Conservation (phyloP, 106 monocot species). For the Allium fistulosum region DNA sequence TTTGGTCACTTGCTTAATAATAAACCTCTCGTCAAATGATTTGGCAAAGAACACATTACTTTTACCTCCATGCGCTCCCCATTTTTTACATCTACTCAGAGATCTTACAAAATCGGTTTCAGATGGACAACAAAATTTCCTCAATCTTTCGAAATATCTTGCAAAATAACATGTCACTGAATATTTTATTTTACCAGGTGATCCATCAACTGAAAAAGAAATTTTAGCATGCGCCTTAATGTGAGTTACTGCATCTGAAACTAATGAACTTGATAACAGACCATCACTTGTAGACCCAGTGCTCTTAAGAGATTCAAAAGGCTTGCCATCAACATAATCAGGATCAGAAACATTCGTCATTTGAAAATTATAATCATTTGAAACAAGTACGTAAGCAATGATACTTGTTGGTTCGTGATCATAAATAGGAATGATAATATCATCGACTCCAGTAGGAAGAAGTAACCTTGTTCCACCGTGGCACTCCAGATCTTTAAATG, state of each 20-base stretch:
- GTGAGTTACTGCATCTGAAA: constrained; percentile 21
- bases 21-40: constrained; percentile 87
- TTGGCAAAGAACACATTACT: constrained; percentile 97
- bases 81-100: constrained; percentile 89
- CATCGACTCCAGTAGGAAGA: constrained; percentile 59
- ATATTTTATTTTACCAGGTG: constrained; percentile 57
- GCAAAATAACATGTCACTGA: constrained; percentile 75
- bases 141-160: constrained; percentile 55
- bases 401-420: constrained; percentile 89
- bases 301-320: constrained; percentile 26
- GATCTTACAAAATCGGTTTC: constrained; percentile 78
- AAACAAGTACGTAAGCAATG: constrained; percentile 67
- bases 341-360: constrained; percentile 35
- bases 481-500: constrained; percentile 35
- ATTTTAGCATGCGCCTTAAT: constrained; percentile 49
- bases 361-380: constrained; percentile 51
- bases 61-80: constrained; percentile 91
- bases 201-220: constrained; percentile 55
- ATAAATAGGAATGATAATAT: constrained; percentile 55
- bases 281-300: constrained; percentile 26
- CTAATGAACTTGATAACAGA: constrained; percentile 19
- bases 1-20: constrained; percentile 88
- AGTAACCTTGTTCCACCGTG: constrained; percentile 44
- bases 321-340: constrained; percentile 37
- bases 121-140: constrained; percentile 66